A percentile compares a stretch with the other conserved stretches of the same genome.
phyloP scores from a whole-genome alignment of 2,329 filamentous ascomycete genomes.

The Trichoderma polysporum region DNA sequence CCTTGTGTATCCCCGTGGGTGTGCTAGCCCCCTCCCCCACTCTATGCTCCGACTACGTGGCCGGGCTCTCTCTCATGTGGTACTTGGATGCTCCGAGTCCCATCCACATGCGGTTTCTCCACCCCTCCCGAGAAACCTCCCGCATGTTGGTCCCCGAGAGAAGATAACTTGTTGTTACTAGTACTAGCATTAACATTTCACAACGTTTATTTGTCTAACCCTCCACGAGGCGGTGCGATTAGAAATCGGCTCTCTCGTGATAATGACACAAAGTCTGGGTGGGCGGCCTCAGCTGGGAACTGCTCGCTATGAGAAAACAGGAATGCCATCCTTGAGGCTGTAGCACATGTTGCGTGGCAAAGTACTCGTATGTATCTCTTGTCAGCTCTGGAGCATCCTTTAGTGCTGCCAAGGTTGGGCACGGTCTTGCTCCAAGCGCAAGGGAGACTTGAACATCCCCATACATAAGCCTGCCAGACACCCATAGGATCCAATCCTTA shows the following conservation, averaged over 20 bases:
- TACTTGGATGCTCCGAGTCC: conserved; percentile 14
- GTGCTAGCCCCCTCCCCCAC: neutral
- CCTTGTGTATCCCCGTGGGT: conserved; percentile 1
- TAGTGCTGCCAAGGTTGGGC: neutral
- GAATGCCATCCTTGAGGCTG: neutral
- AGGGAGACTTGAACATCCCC: neutral
- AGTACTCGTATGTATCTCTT: neutral
- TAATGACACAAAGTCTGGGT: neutral
- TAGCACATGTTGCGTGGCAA: neutral
- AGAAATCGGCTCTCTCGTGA: neutral
- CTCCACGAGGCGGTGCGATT: conserved; percentile 11
- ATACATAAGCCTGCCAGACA: neutral
- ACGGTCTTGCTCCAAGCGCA: neutral
- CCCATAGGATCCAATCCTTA: neutral
- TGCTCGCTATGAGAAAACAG: neutral
- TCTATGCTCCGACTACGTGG: neutral
- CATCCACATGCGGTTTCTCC: conserved; percentile 13
- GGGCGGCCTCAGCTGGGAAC: conserved; percentile 12
- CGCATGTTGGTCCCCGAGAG: neutral
- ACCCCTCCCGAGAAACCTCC: conserved; percentile 15
- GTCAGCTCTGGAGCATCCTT: neutral
- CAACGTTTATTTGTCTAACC: conserved; percentile 11
- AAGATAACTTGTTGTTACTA: neutral
- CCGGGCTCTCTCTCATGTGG: neutral
- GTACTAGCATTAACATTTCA: neutral